Evolutionary conservation across 768 basidiomycete species (phyloP), one percentile per base, ranked within the genome.

Genomic region (Mycena sanguinolenta): DNA sequence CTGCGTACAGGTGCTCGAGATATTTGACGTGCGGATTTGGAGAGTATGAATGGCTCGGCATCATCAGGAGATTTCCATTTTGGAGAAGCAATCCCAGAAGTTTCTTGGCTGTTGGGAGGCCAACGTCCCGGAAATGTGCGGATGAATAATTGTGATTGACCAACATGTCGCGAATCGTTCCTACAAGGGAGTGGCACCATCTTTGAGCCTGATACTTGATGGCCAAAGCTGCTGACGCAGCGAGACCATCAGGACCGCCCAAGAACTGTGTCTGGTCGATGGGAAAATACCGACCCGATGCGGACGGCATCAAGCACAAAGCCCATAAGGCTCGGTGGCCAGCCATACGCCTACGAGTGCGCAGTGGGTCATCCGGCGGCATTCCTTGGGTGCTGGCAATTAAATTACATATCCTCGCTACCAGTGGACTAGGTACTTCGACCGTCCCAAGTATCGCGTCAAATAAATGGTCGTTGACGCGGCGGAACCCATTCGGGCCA

Each of bases 401-500:
- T 2, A 44, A 19, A 17, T 14, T 44, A 19, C 16, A n/a, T 14
- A 44, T 44, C 17, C 42, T 44, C 7, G 17, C 21, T 19, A 44
- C 42, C 42, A 44, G 21, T 44, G 17, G 42, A 19, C 42, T 44
- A 19, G 42, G 16, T 19, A 44, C 42, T 44, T 44, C 42, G 17
- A 19, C 21, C 7, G 42, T 44, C 17, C 42, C 42, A 4, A 44
- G 42, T 7, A 44, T 14, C 17, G 16, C 17, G 17, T 44, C 28
- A 34, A 61, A 61, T 27, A 61, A 16, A 61, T 30, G 59, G 21
- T 49, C 59, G 21, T 61, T 61, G 38, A 49, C 59, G 12, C 17
- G 27, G 4, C 44, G 59, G 21, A 61, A 61, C 3, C 59, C 59
- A 19, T 61, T 46, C 28, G 42, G 59, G 6, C 60, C 60, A 32